These are phyloP conservation scores for Sporothrix sp. DNA, from an alignment of 2,329 filamentous ascomycete genomes.

Conservation along the genomic window DNA sequence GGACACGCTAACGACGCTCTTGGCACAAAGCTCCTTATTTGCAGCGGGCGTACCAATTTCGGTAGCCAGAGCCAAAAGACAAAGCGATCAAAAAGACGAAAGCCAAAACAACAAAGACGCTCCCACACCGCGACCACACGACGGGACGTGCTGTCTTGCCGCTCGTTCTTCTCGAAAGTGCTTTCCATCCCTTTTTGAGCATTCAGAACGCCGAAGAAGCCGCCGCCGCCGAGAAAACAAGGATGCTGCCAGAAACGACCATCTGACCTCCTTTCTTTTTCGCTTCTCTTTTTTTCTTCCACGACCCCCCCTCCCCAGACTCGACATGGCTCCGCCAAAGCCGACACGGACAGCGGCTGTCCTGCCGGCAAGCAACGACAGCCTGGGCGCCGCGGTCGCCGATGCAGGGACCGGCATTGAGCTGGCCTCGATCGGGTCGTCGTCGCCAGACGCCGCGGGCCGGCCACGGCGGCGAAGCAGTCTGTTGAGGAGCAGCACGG, in stretches of 20 bases:
- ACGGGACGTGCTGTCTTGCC: too few relatives aligned
- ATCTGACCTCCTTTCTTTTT: neutral
- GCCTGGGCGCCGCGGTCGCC: slow-evolving; percentile 23
- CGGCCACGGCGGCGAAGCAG: slow-evolving; percentile 49
- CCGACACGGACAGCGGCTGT: slow-evolving; percentile 1
- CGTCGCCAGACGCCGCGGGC: slow-evolving; percentile 25
- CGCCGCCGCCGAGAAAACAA: too few relatives aligned
- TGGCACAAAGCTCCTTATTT: too few relatives aligned
- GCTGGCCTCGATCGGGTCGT: slow-evolving; percentile 39
- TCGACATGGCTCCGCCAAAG: slow-evolving; percentile 13
- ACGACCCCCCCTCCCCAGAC: neutral
- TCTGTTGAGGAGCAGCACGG: slow-evolving; percentile 30
- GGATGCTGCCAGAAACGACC: neutral
- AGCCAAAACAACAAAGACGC: too few relatives aligned
- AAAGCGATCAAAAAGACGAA: too few relatives aligned
- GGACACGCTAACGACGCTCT: too few relatives aligned
- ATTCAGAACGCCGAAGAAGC: too few relatives aligned
- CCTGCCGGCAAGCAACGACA: neutral
- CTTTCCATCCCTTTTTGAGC: too few relatives aligned
- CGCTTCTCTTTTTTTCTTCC: neutral
- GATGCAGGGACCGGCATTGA: slow-evolving; percentile 30
- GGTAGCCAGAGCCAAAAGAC: too few relatives aligned
- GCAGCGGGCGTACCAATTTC: too few relatives aligned
- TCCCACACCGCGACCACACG: too few relatives aligned
- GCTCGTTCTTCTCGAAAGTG: too few relatives aligned